Evolutionary conservation across 2,329 filamentous ascomycete genomes (phyloP).

Genomic region (Stachybotrys echinatus): DNA sequence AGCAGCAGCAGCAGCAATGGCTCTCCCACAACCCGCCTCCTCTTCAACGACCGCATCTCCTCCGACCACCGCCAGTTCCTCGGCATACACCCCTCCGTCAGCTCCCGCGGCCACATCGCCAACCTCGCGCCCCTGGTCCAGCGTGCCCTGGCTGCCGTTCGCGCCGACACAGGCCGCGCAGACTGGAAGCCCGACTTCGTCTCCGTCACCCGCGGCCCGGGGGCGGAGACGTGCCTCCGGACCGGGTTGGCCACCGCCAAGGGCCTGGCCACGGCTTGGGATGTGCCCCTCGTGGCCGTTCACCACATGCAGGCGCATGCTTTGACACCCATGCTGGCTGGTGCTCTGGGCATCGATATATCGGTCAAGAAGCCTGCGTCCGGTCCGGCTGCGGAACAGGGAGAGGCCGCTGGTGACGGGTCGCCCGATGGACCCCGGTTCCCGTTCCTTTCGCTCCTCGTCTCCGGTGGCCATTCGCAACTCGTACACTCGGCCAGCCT

Average conservation of each 20-base stretch:
- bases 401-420: background rate
- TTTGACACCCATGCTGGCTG: slow-evolving; percentile 74
- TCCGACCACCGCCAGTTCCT: slow-evolving; percentile 69
- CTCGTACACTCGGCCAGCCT: slow-evolving; percentile 69
- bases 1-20: too few species aligned
- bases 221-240: slow-evolving; percentile 74
- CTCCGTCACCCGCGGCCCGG: slow-evolving; percentile 84
- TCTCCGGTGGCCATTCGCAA: slow-evolving; percentile 88
- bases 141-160: slow-evolving; percentile 53
- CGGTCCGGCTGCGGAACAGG: too few species aligned
- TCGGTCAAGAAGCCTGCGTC: slow-evolving; percentile 1
- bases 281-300: slow-evolving; percentile 75
- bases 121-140: slow-evolving; percentile 64
- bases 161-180: slow-evolving; percentile 3
- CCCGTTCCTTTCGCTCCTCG: slow-evolving; percentile 82
- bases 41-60: slow-evolving; percentile 78
- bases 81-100: slow-evolving; percentile 75
- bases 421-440: slow-evolving; percentile 48
- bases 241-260: slow-evolving; percentile 82
- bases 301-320: slow-evolving; percentile 98
- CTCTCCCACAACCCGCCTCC: slow-evolving; percentile 46
- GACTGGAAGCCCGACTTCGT: slow-evolving; percentile 67
- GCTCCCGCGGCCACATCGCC: slow-evolving; percentile 70
- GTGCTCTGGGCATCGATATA: slow-evolving; percentile 44
- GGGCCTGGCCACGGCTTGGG: slow-evolving; percentile 78